A percentile compares a stretch with the other conserved stretches of the same genome.
Conservation (phyloP, 2,329 filamentous ascomycete species). For the Acarospora socialis region DNA sequence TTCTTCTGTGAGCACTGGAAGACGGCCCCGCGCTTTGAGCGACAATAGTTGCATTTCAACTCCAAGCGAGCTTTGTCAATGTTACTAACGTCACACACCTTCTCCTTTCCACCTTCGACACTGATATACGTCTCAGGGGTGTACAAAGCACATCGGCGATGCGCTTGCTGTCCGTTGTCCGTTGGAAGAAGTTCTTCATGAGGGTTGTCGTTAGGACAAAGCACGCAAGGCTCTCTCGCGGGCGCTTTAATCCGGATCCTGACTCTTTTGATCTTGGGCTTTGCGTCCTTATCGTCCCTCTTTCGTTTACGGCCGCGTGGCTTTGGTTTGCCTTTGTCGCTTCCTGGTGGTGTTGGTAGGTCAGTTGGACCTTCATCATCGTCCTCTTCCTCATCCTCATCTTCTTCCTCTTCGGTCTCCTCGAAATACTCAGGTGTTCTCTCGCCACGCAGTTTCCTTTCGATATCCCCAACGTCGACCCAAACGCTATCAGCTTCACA, state of each 20-base stretch:
- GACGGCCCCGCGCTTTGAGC: constrained; percentile 86
- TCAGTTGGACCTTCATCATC: constrained; percentile 51
- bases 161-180: constrained; percentile 73
- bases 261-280: constrained; percentile 44
- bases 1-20: constrained; percentile 95
- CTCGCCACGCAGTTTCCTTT: constrained; percentile 83
- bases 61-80: constrained; percentile 80
- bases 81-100: constrained; percentile 61
- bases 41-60: constrained; percentile 88
- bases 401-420: constrained; percentile 28
- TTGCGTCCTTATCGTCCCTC: constrained; percentile 36
- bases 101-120: constrained; percentile 52
- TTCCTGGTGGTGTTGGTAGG: constrained; percentile 64
- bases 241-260: constrained; percentile 61
- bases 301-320: constrained; percentile 55
- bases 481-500: constrained; percentile 96
- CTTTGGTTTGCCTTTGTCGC: constrained; percentile 55
- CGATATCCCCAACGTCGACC: constrained; percentile 92
- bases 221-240: constrained; percentile 65
- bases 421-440: constrained; percentile 38
- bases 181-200: constrained; percentile 73
- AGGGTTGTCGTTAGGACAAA: constrained; percentile 82
- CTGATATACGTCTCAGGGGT: constrained; percentile 86
- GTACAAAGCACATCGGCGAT: constrained; percentile 78
- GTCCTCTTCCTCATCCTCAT: constrained; percentile 48